These are phyloP conservation scores for Suhomyces chickasaworum DNA, from an alignment of 1,139 yeast species.

Conservation along the genomic window DNA sequence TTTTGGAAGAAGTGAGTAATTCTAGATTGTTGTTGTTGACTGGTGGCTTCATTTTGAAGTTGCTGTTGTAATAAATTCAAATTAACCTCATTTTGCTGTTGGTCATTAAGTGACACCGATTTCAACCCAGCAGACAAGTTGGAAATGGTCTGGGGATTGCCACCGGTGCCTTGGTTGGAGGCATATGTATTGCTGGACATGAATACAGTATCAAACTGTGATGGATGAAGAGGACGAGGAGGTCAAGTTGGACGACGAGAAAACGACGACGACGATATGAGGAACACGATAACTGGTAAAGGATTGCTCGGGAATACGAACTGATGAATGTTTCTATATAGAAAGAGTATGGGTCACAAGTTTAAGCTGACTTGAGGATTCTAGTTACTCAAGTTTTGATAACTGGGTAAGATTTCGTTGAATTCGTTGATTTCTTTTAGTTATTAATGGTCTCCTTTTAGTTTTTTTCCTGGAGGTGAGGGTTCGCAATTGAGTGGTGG, in stretches of 20 bases:
- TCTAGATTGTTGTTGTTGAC: slow-evolving; percentile 50
- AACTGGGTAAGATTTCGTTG: background rate
- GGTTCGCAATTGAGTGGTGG: background rate
- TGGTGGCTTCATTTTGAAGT: slow-evolving; percentile 40
- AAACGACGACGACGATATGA: background rate
- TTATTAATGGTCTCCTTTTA: slow-evolving; percentile 2
- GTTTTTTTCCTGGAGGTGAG: slow-evolving; percentile 5
- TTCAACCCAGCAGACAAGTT: slow-evolving; percentile 55
- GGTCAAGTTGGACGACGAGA: background rate
- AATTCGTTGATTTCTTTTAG: background rate
- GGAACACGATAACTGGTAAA: background rate
- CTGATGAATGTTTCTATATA: background rate
- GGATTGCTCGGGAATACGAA: background rate
- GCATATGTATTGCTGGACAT: slow-evolving; percentile 15
- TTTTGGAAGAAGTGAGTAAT: slow-evolving; percentile 74
- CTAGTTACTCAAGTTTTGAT: background rate
- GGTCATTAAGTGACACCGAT: slow-evolving; percentile 44
- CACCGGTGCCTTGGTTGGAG: slow-evolving; percentile 5
- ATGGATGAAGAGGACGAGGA: background rate
- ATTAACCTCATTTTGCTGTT: slow-evolving; percentile 45
- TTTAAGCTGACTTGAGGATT: background rate
- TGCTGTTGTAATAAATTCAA: slow-evolving; percentile 45
- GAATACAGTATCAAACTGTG: slow-evolving; percentile 2
- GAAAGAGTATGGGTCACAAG: background rate
- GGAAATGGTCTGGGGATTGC: slow-evolving; percentile 34